Conservation (phyloP, 305 asterid genomes). For the Solanum chacoense region DNA sequence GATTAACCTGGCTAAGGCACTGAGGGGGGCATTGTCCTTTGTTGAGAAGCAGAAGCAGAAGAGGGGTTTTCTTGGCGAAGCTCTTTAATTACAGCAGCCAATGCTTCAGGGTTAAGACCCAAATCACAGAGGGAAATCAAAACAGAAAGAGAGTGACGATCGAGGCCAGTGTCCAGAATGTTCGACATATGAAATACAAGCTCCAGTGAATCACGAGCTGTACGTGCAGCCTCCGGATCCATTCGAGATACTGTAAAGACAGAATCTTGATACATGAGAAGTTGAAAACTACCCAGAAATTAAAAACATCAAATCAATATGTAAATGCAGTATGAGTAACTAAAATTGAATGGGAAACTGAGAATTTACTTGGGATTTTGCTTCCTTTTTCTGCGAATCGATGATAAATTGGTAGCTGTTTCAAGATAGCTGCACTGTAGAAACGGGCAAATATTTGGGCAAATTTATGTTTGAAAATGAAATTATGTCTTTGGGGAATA, state of each 20-base stretch:
- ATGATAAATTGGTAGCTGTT: not conserved
- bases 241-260: not conserved
- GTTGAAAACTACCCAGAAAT: not conserved
- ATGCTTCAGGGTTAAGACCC: conserved; percentile 66
- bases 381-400: not conserved
- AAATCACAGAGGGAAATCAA: conserved; percentile 63
- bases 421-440: not conserved
- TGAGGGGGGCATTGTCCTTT: not conserved
- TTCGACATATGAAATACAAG: conserved; percentile 65
- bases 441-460: not conserved
- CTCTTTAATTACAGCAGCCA: conserved; percentile 76
- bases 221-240: conserved; percentile 68
- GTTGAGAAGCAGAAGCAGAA: conserved; percentile 5
- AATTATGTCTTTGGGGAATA: not conserved
- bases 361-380: not conserved
- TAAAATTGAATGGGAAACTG: not conserved
- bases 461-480: not conserved
- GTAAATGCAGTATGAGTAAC: not conserved
- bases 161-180: conserved; percentile 72
- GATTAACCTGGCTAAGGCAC: not conserved
- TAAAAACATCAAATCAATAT: not conserved
- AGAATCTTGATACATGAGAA: not conserved
- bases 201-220: conserved; percentile 67
- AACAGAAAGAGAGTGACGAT: conserved; percentile 68
- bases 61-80: conserved; percentile 34